Conservation (phyloP, 305 asterid species). For the Fraxinus platypoda region DNA sequence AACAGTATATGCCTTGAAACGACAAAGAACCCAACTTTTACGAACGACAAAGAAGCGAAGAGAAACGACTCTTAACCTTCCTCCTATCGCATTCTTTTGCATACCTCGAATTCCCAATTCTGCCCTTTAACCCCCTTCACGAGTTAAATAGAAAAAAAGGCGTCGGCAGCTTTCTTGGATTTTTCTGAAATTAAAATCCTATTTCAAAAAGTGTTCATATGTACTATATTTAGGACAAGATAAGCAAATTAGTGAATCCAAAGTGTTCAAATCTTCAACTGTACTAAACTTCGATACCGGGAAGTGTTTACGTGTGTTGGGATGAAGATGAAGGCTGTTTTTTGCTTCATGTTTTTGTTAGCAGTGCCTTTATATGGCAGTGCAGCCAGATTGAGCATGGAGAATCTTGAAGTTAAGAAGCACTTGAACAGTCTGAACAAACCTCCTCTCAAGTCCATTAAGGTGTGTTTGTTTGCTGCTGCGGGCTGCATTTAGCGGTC, state of each 20-base stretch:
- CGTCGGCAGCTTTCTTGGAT: constrained; percentile 59
- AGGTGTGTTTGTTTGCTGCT: constrained; percentile 29
- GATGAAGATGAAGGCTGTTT: constrained; percentile 33
- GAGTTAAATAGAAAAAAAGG: constrained; percentile 29
- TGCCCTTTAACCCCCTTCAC: constrained; percentile 29
- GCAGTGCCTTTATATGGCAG: constrained; percentile 26
- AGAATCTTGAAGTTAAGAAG: constrained; percentile 43
- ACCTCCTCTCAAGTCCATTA: constrained; percentile 53
- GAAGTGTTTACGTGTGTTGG: constrained; percentile 10
- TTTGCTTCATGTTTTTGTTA: constrained; percentile 28
- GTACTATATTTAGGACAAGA: not conserved
- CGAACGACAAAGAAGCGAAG: constrained; percentile 14
- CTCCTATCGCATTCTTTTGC: not conserved
- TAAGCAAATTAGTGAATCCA: constrained; percentile 11
- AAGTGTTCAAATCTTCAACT: constrained; percentile 9
- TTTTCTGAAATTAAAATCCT: constrained; percentile 26
- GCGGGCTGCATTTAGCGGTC: not conserved
- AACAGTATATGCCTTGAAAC: constrained; percentile 25
- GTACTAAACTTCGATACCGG: too few relatives aligned
- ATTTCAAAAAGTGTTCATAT: constrained; percentile 9
- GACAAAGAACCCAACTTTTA: constrained; percentile 23
- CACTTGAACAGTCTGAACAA: constrained; percentile 49
- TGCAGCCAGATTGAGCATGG: constrained; percentile 34
- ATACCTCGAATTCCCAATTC: constrained; percentile 21
- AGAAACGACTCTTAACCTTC: constrained; percentile 25